These are phyloP conservation scores for Dactylellina haptotyla DNA, from an alignment of 2,329 filamentous ascomycete species.

Conservation along the genomic window DNA sequence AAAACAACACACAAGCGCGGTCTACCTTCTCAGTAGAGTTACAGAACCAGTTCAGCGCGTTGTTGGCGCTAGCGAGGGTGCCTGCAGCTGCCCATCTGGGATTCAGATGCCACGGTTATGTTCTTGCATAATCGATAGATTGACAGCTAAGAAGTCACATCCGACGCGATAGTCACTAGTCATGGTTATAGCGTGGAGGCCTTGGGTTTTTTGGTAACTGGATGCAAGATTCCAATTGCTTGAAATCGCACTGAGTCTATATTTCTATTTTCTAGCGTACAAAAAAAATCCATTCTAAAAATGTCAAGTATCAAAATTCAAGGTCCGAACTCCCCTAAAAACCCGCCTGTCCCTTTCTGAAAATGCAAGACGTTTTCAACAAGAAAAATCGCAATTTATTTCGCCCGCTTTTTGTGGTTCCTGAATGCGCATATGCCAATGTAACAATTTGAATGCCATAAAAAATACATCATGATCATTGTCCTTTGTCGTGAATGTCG, in stretches of 20 bases:
- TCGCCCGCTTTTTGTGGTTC: too few relatives aligned
- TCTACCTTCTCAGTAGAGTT: too few relatives aligned
- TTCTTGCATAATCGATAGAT: not conserved
- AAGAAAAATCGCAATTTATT: not conserved
- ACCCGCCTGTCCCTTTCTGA: not conserved
- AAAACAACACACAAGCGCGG: not conserved
- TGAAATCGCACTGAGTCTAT: not conserved
- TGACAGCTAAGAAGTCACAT: not conserved
- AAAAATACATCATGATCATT: too few relatives aligned
- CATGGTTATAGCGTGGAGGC: not conserved
- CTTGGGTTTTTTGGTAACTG: not conserved
- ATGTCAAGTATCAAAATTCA: too few relatives aligned
- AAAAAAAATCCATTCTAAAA: not conserved
- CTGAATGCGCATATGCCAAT: too few relatives aligned
- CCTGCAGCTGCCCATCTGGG: not conserved
- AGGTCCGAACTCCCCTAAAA: not conserved
- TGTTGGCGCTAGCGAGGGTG: too few relatives aligned
- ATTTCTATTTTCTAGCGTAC: not conserved
- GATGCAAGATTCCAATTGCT: conserved; percentile 1
- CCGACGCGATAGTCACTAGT: not conserved
- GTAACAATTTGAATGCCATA: too few relatives aligned
- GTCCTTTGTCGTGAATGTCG: too few relatives aligned
- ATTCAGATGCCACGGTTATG: not conserved
- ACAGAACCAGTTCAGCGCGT: too few relatives aligned
- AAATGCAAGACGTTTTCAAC: not conserved